Evolutionary conservation across 176 grass and related monocot genomes (phyloP).

Genomic region (Leersia perrieri): DNA sequence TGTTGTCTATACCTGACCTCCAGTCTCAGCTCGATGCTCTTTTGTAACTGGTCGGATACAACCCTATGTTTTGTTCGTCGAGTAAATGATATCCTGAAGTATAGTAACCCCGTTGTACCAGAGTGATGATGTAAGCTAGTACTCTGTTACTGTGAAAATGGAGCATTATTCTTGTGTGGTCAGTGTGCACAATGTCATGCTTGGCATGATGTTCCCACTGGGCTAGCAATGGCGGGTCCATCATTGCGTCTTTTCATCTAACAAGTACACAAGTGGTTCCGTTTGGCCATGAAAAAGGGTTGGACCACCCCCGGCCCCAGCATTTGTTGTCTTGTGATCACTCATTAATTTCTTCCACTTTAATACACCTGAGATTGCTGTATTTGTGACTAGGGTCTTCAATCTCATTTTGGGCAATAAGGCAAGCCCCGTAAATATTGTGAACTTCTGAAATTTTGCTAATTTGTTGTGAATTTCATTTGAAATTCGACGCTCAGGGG

Average conservation of each 20-base stretch:
- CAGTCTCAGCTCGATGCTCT: constrained; percentile 79
- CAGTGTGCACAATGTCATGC: not conserved
- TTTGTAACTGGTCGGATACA: constrained; percentile 41
- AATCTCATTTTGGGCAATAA: too few species aligned
- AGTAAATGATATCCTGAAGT: not conserved
- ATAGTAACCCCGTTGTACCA: not conserved
- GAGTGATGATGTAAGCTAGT: not conserved
- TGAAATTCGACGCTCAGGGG: too few species aligned
- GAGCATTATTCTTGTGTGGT: not conserved
- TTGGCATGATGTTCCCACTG: not conserved
- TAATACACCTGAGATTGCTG: not conserved
- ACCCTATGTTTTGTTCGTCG: not conserved
- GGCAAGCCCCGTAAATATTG: too few species aligned
- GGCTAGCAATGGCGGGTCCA: not conserved
- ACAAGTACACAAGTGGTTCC: not conserved
- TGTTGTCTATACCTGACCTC: constrained; percentile 59
- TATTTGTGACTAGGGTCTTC: too few species aligned
- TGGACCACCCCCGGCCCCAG: not conserved
- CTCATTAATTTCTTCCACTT: too few species aligned
- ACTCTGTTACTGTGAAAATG: not conserved
- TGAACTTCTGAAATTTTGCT: too few species aligned
- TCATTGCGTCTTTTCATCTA: not conserved
- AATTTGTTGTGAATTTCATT: too few species aligned
- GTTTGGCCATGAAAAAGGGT: not conserved
- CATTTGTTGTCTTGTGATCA: not conserved